Evolutionary conservation across 352 stramenopile genomes (phyloP), one percentile per base, ranked within the genome.

Genomic region (Thraustochytrium striatum): DNA sequence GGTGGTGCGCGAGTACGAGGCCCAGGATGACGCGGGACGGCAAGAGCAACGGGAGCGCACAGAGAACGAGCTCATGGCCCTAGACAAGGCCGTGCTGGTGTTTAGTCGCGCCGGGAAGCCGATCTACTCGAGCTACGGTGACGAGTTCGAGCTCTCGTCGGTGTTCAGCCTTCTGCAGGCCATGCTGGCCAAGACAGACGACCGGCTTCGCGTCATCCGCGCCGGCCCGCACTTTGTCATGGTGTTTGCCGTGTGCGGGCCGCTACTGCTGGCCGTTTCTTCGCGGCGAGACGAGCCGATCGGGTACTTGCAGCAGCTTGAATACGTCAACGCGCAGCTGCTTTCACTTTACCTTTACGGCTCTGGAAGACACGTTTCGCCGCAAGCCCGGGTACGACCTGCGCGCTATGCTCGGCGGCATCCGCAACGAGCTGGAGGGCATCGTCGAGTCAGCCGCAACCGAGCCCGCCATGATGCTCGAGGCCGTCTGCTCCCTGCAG

Each of bases 261-360:
- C 65, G 21, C 61, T 73, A 35, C 38, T 73, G n/a, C 30, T 72
- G 57, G 57, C 72, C 28, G 38, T 52, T 21, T 13, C 69, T 25
- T 82, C 32, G 25, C 38, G 59, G 25, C 2, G 43, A 2, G n/a
- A 43, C 3, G 72, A 82, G 30, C 81, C 79, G 25, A 73, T 84
- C 38, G 72, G 61, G 21, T 85, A 84, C 28, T 57, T 85, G 25
- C 70, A 81, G 39, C 82, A 85, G 65, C 73, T 85, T 2, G 82
- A 85, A 47, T 85, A 85, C 55, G 53, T 85, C 38, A 85, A 85
- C 72, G 79, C 80, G 3, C 82, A 80, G 69, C 85, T 85, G 21
- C 72, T 85, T 85, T 36, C 61, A 84, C 21, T 82, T 85, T 35
- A 85, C 82, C 21, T 73, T 82, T 57, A 38, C 70, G 41, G 35